Evolutionary conservation across 2,329 filamentous ascomycete genomes (phyloP).

Genomic region (Apiospora sp.): DNA sequence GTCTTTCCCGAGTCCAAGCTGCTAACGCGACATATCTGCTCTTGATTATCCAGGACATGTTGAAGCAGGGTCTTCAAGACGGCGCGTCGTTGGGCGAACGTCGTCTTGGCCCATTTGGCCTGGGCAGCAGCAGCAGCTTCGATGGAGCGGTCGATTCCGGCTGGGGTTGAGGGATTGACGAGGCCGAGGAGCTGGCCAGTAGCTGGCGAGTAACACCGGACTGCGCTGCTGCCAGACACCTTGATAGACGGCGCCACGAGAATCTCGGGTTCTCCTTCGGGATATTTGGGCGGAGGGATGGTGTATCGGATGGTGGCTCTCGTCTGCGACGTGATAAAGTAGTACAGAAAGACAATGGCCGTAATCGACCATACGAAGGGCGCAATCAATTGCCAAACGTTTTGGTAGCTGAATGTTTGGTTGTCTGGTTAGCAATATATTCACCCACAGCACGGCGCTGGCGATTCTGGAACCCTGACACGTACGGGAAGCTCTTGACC

Average conservation of each 20-base stretch:
- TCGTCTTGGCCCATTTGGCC: conserved; percentile 77
- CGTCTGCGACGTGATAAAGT: not conserved
- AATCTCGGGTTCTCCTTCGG: conserved; percentile 59
- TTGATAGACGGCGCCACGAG: conserved; percentile 70
- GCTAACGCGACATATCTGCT: conserved; percentile 83
- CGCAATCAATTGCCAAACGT: conserved; percentile 31
- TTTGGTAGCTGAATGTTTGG: conserved; percentile 33
- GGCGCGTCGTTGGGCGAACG: conserved; percentile 77
- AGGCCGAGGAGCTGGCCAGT: conserved; percentile 84
- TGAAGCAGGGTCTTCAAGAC: conserved; percentile 84
- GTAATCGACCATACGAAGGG: conserved; percentile 34
- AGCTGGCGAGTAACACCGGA: conserved; percentile 89
- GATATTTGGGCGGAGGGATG: conserved; percentile 68
- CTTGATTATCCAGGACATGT: conserved; percentile 87
- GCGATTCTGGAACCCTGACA: conserved; percentile 24
- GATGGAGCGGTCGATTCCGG: conserved; percentile 81
- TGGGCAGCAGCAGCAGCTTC: conserved; percentile 79
- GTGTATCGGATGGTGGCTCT: conserved; percentile 60
- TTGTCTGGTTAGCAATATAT: not conserved
- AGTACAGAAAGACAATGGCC: conserved; percentile 24
- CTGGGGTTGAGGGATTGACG: conserved; percentile 77
- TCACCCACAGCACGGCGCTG: not conserved
- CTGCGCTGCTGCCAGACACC: conserved; percentile 69
- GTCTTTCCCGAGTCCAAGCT: conserved; percentile 97
- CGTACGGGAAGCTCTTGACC: conserved; percentile 31